Evolutionary conservation across 192 early-diverging fungal genomes (phyloP), one percentile per base, ranked within the genome.

Genomic region (Coemansia sp.): DNA sequence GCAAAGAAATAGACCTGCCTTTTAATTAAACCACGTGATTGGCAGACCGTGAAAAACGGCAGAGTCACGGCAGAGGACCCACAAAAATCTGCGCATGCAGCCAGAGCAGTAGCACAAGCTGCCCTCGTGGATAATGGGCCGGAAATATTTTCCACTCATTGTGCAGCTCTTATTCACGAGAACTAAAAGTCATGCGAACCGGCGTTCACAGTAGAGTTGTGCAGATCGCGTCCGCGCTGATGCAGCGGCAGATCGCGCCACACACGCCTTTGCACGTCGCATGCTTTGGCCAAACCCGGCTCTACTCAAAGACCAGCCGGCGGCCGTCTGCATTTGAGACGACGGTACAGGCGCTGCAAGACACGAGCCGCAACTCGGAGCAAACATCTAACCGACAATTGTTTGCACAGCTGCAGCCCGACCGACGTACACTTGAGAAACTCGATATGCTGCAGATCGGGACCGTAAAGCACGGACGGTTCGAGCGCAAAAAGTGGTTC

Each of bases 401-500:
- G 31, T 80, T 80, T 65, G 64, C 65, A 15, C 71, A 63, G 5
- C 58, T 80, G 36, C 71, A 68, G 58, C 64, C 65, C 4, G 68
- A 74, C 23, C 42, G 37, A 14, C 64, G 65, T 34, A 74, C 72
- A 6, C 42, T 80, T 36, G 72, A 80, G 54, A 64, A 52, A 50
- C 68, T 80, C 26, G 68, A 80, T 25, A 74, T 74, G 72, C 60
- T 68, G 12, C 28, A 24, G 34, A 68, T 80, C 51, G 77, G 77
- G 12, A 80, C 23, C 23, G 72, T 65, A 40, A 80, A 80, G 69
- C 62, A 17, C 3, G 72, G 71, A 49, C 68, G 68, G 20, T 80
- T 71, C 23, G 71, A 63, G 64, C 71, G 77, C 62, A 70, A 60
- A 54, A 73, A 54, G 63, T 79, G 76, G 76, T 79, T 79, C 61